Percentiles rank a stretch among this genome's conserved stretches.
Conservation (phyloP, 495 filamentous ascomycete species). For the Penicillium argentinense region DNA sequence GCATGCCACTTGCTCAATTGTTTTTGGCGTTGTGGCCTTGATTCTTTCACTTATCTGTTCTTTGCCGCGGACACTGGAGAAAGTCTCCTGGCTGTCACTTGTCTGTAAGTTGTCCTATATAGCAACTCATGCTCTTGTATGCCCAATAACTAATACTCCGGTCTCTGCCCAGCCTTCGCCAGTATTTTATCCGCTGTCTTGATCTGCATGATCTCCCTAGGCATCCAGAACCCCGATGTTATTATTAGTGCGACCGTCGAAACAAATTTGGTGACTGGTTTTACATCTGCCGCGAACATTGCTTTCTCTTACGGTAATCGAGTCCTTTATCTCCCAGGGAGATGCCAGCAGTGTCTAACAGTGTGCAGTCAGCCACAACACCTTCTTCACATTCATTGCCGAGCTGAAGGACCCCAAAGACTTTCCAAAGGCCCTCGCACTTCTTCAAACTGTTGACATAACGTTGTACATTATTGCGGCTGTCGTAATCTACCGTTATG, state of each 20-base stretch:
- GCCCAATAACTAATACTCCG: background rate
- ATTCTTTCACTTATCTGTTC: conserved; percentile 63
- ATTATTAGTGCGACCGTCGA: conserved; percentile 9
- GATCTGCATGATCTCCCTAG: conserved; percentile 69
- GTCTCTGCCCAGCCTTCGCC: conserved; percentile 48
- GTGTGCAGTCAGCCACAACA: conserved; percentile 59
- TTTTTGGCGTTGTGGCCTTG: conserved; percentile 66
- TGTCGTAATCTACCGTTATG: conserved; percentile 66
- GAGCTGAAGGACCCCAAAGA: conserved; percentile 70
- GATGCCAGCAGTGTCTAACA: conserved; percentile 52
- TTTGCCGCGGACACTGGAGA: conserved; percentile 65
- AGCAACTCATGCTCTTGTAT: background rate
- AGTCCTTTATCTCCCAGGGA: background rate
- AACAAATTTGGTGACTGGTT: conserved; percentile 37
- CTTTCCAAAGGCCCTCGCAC: conserved; percentile 64
- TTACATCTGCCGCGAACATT: conserved; percentile 24
- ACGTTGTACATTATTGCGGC: conserved; percentile 58
- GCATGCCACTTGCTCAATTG: conserved; percentile 67
- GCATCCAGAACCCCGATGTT: conserved; percentile 34
- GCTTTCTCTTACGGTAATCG: conserved; percentile 6
- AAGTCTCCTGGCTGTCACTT: conserved; percentile 63
- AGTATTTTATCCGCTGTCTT: conserved; percentile 69
- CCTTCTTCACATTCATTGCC: conserved; percentile 74
- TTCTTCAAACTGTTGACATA: conserved; percentile 64
- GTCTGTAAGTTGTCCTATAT: conserved; percentile 41